phyloP scores from a whole-genome alignment of 345 rosid species.

The Passiflora organensis region DNA sequence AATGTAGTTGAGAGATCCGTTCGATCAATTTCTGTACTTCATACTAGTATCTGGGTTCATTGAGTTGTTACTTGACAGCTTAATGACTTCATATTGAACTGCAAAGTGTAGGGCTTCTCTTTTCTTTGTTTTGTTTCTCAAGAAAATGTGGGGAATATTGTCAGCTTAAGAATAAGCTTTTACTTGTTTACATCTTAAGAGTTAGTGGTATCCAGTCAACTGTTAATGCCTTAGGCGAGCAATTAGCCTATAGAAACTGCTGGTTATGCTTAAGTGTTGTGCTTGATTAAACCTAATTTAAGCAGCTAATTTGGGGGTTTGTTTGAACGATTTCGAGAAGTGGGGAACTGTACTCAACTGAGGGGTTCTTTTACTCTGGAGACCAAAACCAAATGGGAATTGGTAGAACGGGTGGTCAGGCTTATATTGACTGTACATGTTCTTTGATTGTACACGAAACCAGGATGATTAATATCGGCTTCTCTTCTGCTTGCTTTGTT shows the following conservation, averaged over 20 bases:
- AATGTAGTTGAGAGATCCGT: neutral
- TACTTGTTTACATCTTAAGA: neutral
- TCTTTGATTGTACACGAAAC: too few relatives aligned
- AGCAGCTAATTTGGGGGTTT: constrained; percentile 3
- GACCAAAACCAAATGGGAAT: too few relatives aligned
- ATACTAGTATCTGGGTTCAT: neutral
- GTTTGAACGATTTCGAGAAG: neutral
- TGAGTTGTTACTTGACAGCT: neutral
- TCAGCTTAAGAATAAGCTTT: neutral
- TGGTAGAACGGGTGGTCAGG: too few relatives aligned
- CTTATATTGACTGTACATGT: too few relatives aligned
- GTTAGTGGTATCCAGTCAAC: neutral
- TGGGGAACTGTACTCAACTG: neutral
- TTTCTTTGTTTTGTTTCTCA: constrained; percentile 8
- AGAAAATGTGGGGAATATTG: neutral
- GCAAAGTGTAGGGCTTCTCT: neutral
- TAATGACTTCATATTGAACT: neutral
- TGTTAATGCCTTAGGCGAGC: neutral
- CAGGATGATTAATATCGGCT: too few relatives aligned
- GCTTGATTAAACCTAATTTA: neutral
- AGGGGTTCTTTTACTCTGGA: too few relatives aligned
- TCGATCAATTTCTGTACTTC: neutral
- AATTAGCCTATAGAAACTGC: neutral
- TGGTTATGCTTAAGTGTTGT: neutral
- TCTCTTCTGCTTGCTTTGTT: too few relatives aligned